Evolutionary conservation across 805 yeast genomes (phyloP), one percentile per base, ranked within the genome.

Genomic region (Sugiyamaella qingdaonensis): DNA sequence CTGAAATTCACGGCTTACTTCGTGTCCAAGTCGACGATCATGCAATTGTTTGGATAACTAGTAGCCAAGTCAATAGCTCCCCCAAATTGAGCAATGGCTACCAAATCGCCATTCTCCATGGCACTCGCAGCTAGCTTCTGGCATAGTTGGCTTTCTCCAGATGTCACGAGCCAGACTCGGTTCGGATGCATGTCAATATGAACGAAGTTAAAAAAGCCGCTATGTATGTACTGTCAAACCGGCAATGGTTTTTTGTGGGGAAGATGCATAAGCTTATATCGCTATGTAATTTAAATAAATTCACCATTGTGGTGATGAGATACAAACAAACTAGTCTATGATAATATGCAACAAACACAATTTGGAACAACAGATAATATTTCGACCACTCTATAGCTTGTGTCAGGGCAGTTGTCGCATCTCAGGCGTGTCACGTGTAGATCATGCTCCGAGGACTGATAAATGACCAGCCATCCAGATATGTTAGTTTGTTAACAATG

Each of bases 131-230:
- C 61, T 3, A 58, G 16, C 10, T 48, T 48, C 16, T 21, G 33
- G 8, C 57, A 58, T n/a, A 58, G 43, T 24, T 46, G 53, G 24
- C 54, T 44, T 2, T 49, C 37, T 7, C 48, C 35, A 21, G 53
- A 43, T n/a, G 60, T 39, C 10, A 54, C 48, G 13, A 60, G 48
- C 63, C 63, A 60, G 21, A 58, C 59, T 36, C 43, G 33, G 32
- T 45, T 31, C 24, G 45, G 21, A 18, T 24, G 47, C 19, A 44
- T 24, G 36, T 45, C 21, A 29, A 44, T 35, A 5, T 44, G 36
- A 14, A 14, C 3, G 13, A 18, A 39, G 9, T 18, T 4, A 21
- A 39, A 11, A 24, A 39, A 34, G 37, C 37, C 37, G 37, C 37
- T 34, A 14, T 7, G 7, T 24, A 24, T 24, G 29, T 24, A 24